Conservation (phyloP, 345 rosid genomes). For the Combretum micranthum region DNA sequence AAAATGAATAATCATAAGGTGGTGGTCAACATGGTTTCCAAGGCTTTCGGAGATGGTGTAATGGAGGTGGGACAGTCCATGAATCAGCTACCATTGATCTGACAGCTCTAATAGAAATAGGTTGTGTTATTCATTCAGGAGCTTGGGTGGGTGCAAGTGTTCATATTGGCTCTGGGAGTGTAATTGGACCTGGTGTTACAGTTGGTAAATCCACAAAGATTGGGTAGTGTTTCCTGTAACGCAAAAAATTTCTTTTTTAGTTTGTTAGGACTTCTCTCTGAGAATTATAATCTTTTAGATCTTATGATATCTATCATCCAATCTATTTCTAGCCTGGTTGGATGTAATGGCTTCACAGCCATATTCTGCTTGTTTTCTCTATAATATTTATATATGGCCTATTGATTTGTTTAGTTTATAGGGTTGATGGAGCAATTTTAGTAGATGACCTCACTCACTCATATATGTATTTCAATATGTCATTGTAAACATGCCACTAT, state of each 20-base stretch:
- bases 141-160: slow-evolving; percentile 51
- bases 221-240: slow-evolving; percentile 29
- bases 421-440: no score
- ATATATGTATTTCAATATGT: neutral
- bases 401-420: no score
- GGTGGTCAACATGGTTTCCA: slow-evolving; percentile 8
- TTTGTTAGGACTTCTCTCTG: no score
- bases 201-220: slow-evolving; percentile 49
- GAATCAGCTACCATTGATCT: slow-evolving; percentile 48
- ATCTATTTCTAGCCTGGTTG: no score
- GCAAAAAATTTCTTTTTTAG: neutral
- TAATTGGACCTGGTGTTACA: slow-evolving; percentile 55
- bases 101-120: slow-evolving; percentile 46
- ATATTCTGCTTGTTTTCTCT: no score
- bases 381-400: no score
- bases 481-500: neutral
- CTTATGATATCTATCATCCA: no score
- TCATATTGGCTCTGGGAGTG: slow-evolving; percentile 57
- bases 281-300: no score
- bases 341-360: no score
- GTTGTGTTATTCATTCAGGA: slow-evolving; percentile 53
- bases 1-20: slow-evolving; percentile 25
- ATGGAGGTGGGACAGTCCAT: slow-evolving; percentile 68
- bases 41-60: slow-evolving; percentile 42
- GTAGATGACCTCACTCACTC: neutral